These are phyloP conservation scores for Phellopilus nigrolimitatus DNA, from an alignment of 1,284 basidiomycete species.

Conservation along the genomic window DNA sequence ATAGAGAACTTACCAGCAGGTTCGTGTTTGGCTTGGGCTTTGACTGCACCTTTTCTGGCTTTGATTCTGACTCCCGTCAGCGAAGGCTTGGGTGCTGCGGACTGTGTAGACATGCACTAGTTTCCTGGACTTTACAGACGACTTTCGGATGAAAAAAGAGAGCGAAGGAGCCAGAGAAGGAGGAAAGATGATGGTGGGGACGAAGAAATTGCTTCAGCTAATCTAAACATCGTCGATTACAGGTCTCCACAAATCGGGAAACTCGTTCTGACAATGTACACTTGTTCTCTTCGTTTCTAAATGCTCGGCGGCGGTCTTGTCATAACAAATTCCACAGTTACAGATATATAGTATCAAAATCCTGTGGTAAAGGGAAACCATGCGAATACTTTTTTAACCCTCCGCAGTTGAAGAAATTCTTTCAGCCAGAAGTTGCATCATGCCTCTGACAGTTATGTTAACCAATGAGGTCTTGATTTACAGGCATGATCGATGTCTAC, in stretches of 20 bases:
- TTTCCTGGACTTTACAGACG: conserved; percentile 13
- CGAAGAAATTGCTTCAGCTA: neutral
- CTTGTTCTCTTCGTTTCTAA: neutral
- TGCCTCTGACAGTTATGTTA: too few relatives aligned
- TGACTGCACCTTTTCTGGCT: conserved; percentile 83
- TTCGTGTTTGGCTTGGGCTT: conserved; percentile 87
- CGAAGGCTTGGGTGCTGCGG: conserved; percentile 75
- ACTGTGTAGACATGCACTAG: conserved; percentile 83
- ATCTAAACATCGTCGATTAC: neutral
- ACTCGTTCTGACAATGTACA: neutral
- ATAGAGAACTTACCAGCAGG: conserved; percentile 48
- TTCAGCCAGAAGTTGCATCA: too few relatives aligned
- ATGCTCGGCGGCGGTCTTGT: too few relatives aligned
- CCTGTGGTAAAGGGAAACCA: too few relatives aligned
- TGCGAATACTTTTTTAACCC: too few relatives aligned
- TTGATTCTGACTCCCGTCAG: conserved; percentile 84
- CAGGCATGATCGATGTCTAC: too few relatives aligned
- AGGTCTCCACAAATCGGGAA: neutral
- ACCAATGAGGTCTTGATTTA: too few relatives aligned
- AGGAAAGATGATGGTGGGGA: neutral
- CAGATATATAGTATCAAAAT: too few relatives aligned
- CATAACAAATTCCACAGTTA: too few relatives aligned
- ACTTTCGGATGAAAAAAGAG: neutral
- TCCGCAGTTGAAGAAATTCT: too few relatives aligned
- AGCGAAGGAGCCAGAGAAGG: neutral